These are phyloP conservation scores for Ophiognomonia clavigignenti-juglandacearum DNA, from an alignment of 2,329 filamentous ascomycete species.

Conservation along the genomic window DNA sequence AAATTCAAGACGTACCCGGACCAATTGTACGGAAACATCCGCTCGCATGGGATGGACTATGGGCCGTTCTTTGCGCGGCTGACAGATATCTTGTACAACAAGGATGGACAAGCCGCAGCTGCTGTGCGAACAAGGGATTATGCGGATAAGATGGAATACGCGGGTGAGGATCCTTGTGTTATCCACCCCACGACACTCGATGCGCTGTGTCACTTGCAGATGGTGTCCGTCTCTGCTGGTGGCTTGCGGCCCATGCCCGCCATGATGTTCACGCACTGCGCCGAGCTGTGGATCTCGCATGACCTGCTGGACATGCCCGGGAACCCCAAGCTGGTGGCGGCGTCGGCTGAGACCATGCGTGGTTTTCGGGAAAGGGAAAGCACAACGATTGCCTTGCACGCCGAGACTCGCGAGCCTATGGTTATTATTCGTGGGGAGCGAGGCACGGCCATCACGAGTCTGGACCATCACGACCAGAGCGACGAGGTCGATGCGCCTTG, in stretches of 20 bases:
- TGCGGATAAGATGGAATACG: not conserved
- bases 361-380: not conserved
- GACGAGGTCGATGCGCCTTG: not conserved
- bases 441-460: slow-evolving; percentile 1
- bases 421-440: slow-evolving; percentile 2
- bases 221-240: not conserved
- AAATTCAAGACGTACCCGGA: slow-evolving; percentile 6
- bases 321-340: not conserved
- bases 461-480: not conserved
- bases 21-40: slow-evolving; percentile 2
- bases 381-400: not conserved
- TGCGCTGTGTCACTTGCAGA: not conserved
- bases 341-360: not conserved
- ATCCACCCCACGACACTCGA: not conserved
- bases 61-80: not conserved
- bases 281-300: not conserved
- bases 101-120: not conserved
- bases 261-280: not conserved
- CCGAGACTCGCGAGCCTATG: not conserved
- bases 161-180: not conserved
- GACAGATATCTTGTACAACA: not conserved
- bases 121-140: not conserved
- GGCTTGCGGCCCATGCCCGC: not conserved
- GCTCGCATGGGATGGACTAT: not conserved
- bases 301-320: not conserved